Evolutionary conservation across 257 asterid genomes (phyloP).

Genomic region (Solanum pimpinellifolium): DNA sequence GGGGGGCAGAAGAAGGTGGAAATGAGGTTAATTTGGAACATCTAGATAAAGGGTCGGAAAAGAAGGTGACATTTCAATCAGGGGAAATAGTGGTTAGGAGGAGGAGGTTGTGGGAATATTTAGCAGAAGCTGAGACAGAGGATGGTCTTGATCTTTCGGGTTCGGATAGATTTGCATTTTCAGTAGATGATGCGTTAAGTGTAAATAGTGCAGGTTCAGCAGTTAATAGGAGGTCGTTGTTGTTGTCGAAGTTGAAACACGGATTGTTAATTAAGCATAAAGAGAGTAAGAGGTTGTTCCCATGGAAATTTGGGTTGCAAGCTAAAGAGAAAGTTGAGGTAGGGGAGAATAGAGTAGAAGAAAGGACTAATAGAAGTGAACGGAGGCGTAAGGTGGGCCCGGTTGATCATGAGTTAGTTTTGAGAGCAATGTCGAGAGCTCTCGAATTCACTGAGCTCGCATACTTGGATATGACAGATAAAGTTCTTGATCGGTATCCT

Average conservation of each 20-base stretch:
- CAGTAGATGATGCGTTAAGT: slow-evolving; percentile 19
- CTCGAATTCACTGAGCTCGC: slow-evolving; percentile 10
- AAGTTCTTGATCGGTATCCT: slow-evolving; percentile 13
- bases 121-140: slow-evolving; percentile 14
- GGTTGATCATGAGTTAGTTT: slow-evolving; percentile 12
- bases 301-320: slow-evolving; percentile 13
- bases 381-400: slow-evolving; percentile 14
- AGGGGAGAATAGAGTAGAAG: slow-evolving; percentile 7
- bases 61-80: slow-evolving; percentile 9
- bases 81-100: slow-evolving; percentile 11
- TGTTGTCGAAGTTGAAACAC: slow-evolving; percentile 13
- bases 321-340: slow-evolving; percentile 7
- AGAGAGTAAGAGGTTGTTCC: slow-evolving; percentile 4
- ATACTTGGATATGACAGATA: slow-evolving; percentile 14
- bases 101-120: slow-evolving; percentile 17
- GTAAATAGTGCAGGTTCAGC: slow-evolving; percentile 13
- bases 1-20: background rate
- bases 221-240: slow-evolving; percentile 11
- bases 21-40: background rate
- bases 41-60: background rate
- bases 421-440: slow-evolving; percentile 18
- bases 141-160: slow-evolving; percentile 22
- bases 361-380: background rate
- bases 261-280: slow-evolving; percentile 13
- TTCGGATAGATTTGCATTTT: slow-evolving; percentile 21